Base-by-base conservation (phyloP, 2,329 filamentous ascomycete species). In the Penicillium expansum region DNA sequence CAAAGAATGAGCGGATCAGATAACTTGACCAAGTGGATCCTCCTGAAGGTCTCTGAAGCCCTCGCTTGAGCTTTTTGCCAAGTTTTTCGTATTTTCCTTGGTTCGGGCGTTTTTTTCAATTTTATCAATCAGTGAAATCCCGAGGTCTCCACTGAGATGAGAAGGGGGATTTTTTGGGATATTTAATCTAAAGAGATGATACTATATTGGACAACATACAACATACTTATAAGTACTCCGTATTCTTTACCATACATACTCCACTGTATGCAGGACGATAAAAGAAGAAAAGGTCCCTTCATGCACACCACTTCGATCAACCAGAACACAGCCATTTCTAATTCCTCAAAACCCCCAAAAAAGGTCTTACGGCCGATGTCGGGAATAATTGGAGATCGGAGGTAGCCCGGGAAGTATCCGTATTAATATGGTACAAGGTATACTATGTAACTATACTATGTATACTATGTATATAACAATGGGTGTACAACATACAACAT, bases 51-150 rank as follows among this genome's bases (percentile, higher is more conserved):
- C 48, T 56, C 32, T 38, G 22, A 55, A 48, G 42, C 39, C 37
- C 53, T 56, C 54, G 54, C 48, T 52, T 56, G 54, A 41, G 22
- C 29, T 35, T 49, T 41, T 35, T 52, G 54, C 54, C 54, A 56
- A 56, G 54, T 38, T 13, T 47, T 47, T 37, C 41, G 56, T 57
- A 52, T 52, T 55, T 56, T 55, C 51, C 38, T 20, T 52, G 18
- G 37, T 49, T 38, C 13, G 11, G 20, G 20, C 8, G 16, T 29
- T 48, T 56, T 52, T 56, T 53, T 65, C 35, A 43, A 33, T 42
- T 56, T 56, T 67, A 67, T 67, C 64, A 67, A 67, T 67, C 64
- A 67, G 63, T 61, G 24, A 18, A 11, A n/a, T 42, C 14, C 39
- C 22, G 22, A 13, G 13, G 13, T 62, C 61, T 58, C 63, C 63